Percentiles rank a stretch among this genome's conserved stretches.
phyloP scores from a whole-genome alignment of 202 grass and related monocot species.

The Saccharum hybrid region DNA sequence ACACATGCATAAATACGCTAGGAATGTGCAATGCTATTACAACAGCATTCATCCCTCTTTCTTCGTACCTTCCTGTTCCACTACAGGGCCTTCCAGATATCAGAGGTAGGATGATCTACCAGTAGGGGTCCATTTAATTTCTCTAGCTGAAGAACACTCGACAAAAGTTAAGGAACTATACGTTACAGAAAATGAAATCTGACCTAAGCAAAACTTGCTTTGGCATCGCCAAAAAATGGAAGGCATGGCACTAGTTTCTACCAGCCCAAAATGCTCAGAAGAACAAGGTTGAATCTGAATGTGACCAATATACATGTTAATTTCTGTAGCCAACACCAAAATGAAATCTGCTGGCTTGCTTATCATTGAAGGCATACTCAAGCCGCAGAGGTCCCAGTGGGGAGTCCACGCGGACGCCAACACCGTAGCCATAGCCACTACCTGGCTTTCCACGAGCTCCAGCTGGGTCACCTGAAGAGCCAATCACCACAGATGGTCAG shows the following conservation, averaged over 20 bases:
- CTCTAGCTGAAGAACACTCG: background rate
- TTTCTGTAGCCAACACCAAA: slow-evolving; percentile 94
- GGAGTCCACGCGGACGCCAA: slow-evolving; percentile 82
- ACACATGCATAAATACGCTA: background rate
- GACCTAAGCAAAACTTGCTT: slow-evolving; percentile 14
- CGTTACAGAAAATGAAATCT: slow-evolving; percentile 27
- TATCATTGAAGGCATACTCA: slow-evolving; percentile 92
- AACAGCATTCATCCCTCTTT: slow-evolving; percentile 9
- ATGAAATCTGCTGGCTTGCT: slow-evolving; percentile 71
- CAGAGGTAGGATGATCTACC: background rate
- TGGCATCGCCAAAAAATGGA: background rate
- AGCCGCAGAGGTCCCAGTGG: slow-evolving; percentile 81
- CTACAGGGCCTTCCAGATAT: background rate
- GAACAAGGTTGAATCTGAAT: slow-evolving; percentile 11
- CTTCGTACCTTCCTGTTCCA: background rate
- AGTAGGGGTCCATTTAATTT: background rate
- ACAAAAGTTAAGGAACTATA: background rate
- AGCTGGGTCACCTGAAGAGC: slow-evolving; percentile 76
- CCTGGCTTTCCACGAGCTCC: slow-evolving; percentile 92
- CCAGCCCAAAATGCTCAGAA: slow-evolving; percentile 24
- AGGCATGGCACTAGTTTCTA: slow-evolving; percentile 24
- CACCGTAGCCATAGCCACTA: slow-evolving; percentile 80
- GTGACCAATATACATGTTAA: slow-evolving; percentile 43
- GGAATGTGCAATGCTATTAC: slow-evolving; percentile 2
- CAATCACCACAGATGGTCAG: slow-evolving; percentile 32